These are phyloP conservation scores for Teunomyces gatunensis DNA, from an alignment of 805 yeast species.

Conservation along the genomic window DNA sequence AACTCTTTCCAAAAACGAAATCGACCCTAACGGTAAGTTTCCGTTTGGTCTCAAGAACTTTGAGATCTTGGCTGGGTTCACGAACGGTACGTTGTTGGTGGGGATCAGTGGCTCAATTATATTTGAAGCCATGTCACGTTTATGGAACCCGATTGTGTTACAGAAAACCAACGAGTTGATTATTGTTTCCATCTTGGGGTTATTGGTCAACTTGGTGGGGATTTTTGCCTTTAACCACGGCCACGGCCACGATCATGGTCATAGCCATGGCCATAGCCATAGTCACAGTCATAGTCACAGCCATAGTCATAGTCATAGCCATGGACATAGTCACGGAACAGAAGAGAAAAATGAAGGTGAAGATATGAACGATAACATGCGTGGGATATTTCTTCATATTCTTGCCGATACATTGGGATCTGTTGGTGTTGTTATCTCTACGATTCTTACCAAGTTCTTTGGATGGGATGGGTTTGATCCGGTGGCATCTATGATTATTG, in stretches of 20 bases:
- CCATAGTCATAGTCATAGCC: conserved; percentile 32
- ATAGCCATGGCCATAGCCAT: conserved; percentile 40
- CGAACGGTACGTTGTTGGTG: conserved; percentile 83
- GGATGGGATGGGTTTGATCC: conserved; percentile 84
- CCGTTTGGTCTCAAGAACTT: conserved; percentile 86
- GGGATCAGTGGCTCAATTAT: conserved; percentile 89
- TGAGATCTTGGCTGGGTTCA: conserved; percentile 92
- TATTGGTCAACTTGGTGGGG: conserved; percentile 87
- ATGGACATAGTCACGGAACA: conserved; percentile 10
- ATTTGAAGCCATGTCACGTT: conserved; percentile 81
- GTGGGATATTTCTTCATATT: conserved; percentile 90
- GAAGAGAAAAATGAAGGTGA: conserved; percentile 2
- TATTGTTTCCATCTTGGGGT: conserved; percentile 80
- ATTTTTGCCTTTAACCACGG: conserved; percentile 93
- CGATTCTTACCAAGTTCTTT: conserved; percentile 68
- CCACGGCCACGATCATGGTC: conserved; percentile 48
- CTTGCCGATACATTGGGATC: conserved; percentile 96
- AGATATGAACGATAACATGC: conserved; percentile 67
- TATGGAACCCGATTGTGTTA: conserved; percentile 71
- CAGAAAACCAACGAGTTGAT: conserved; percentile 81
- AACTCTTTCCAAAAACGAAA: conserved; percentile 37
- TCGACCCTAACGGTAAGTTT: conserved; percentile 57
- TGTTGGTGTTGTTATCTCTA: conserved; percentile 93
- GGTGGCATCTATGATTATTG: conserved; percentile 84
- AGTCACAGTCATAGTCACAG: conserved; percentile 35